These are phyloP conservation scores for Termitomyces sp. DNA, from an alignment of 768 basidiomycete genomes.

Conservation along the genomic window DNA sequence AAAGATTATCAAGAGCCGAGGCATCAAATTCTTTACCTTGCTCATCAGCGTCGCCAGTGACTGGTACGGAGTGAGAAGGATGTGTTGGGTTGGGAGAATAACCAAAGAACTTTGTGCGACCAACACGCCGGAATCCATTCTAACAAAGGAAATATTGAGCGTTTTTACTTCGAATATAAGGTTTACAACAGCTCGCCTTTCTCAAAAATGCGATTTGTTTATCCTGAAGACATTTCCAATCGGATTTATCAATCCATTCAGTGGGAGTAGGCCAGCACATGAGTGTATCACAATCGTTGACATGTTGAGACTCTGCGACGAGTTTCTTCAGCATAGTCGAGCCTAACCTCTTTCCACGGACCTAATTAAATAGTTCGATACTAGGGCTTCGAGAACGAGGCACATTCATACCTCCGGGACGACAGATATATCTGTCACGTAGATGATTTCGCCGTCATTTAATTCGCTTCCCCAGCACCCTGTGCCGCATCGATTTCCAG, in stretches of 20 bases:
- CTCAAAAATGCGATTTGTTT: conserved; percentile 8
- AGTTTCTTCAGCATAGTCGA: conserved; percentile 17
- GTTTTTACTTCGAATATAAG: not conserved
- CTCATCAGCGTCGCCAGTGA: not conserved
- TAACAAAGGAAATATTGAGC: not conserved
- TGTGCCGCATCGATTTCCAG: conserved; percentile 25
- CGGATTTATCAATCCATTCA: not conserved
- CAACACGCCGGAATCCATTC: conserved; percentile 6
- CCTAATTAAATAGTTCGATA: not conserved
- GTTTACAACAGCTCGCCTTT: conserved; percentile 1
- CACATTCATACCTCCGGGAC: conserved; percentile 17
- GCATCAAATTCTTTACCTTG: not conserved
- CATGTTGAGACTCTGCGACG: conserved; percentile 14
- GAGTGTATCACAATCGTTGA: conserved; percentile 10
- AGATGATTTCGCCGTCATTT: conserved; percentile 23
- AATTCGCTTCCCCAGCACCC: conserved; percentile 28
- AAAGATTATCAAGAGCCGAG: not conserved
- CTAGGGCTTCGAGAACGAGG: not conserved
- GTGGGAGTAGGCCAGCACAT: conserved; percentile 22
- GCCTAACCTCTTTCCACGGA: conserved; percentile 16
- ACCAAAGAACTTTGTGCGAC: conserved; percentile 7
- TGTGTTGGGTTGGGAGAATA: conserved; percentile 1
- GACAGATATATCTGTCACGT: conserved; percentile 22
- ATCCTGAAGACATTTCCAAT: not conserved
- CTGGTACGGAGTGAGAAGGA: not conserved